Conservation (phyloP, 2,329 filamentous ascomycete species). For the Alternaria tenuissima region DNA sequence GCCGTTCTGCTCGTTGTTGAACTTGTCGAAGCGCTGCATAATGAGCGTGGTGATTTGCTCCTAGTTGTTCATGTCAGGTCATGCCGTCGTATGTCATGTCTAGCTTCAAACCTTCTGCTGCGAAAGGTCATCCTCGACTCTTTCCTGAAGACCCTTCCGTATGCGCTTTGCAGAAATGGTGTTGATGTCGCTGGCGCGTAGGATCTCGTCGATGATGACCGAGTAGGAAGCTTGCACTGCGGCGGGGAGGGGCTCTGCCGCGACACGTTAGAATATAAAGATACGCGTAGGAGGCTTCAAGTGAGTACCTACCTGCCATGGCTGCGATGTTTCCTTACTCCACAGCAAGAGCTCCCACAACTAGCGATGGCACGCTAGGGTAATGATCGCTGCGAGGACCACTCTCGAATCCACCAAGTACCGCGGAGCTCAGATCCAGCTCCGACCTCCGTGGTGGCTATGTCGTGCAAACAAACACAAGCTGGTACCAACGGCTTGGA, state of each 20-base stretch:
- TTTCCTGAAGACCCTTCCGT: slow-evolving; percentile 68
- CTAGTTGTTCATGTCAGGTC: slow-evolving; percentile 41
- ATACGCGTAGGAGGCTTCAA: slow-evolving; percentile 6
- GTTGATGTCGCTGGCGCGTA: slow-evolving; percentile 67
- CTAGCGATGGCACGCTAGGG: slow-evolving; percentile 4
- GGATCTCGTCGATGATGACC: slow-evolving; percentile 69
- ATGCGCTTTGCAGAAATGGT: slow-evolving; percentile 72
- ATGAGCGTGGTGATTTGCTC: slow-evolving; percentile 58
- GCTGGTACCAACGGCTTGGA: slow-evolving; percentile 9
- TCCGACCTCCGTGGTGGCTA: slow-evolving; percentile 9
- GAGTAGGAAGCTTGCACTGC: slow-evolving; percentile 61
- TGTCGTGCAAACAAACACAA: slow-evolving; percentile 7
- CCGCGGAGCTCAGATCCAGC: slow-evolving; percentile 15
- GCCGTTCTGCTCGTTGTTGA: slow-evolving; percentile 49
- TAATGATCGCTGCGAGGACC: not conserved
- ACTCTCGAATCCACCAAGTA: not conserved
- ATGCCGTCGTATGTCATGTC: slow-evolving; percentile 6
- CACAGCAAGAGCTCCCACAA: not conserved
- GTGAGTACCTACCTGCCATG: slow-evolving; percentile 42
- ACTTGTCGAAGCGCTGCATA: slow-evolving; percentile 60
- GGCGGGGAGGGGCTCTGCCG: slow-evolving; percentile 51
- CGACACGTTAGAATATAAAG: slow-evolving; percentile 20
- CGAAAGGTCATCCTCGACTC: slow-evolving; percentile 67
- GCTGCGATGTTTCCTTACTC: slow-evolving; percentile 20
- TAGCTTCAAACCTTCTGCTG: slow-evolving; percentile 64